A percentile compares a stretch with the other conserved stretches of the same genome.
phyloP scores from a whole-genome alignment of 2,329 filamentous ascomycete genomes.

The Curvularia sp. region DNA sequence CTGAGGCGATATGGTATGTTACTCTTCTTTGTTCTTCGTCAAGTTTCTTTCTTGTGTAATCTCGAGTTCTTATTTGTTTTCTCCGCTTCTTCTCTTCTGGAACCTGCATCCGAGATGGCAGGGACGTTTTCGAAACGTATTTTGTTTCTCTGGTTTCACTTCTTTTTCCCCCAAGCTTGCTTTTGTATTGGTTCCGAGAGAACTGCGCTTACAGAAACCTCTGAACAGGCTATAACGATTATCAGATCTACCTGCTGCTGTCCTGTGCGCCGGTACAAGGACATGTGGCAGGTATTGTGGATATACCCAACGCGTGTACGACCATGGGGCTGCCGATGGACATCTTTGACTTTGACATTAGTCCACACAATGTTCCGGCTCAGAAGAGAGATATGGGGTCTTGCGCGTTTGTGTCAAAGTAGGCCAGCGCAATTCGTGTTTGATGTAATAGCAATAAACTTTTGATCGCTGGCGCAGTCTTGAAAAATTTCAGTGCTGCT shows the following conservation, averaged over 20 bases:
- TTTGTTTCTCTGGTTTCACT: not conserved
- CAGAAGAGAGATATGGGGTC: constrained; percentile 71
- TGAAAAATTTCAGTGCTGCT: not conserved
- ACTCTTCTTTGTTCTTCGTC: not conserved
- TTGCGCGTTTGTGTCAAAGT: constrained; percentile 67
- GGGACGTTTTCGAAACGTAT: not conserved
- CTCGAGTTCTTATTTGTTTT: not conserved
- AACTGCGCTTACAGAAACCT: not conserved
- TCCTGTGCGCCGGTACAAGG: constrained; percentile 88
- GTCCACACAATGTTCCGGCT: constrained; percentile 64
- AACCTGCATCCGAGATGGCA: not conserved
- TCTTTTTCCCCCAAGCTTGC: not conserved
- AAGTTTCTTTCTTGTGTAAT: too few relatives aligned
- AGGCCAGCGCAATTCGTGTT: not conserved
- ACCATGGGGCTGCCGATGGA: constrained; percentile 89
- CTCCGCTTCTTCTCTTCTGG: not conserved
- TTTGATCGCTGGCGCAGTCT: not conserved
- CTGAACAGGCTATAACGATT: constrained; percentile 61
- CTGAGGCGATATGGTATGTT: constrained; percentile 70
- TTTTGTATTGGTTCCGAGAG: not conserved
- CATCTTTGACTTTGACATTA: constrained; percentile 94
- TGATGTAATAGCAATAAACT: not conserved
- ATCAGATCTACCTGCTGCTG: constrained; percentile 85
- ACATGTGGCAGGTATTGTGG: constrained; percentile 86
- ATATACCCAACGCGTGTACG: constrained; percentile 88